Evolutionary conservation across 2,329 filamentous ascomycete genomes (phyloP).

Genomic region (Colletotrichum lini): DNA sequence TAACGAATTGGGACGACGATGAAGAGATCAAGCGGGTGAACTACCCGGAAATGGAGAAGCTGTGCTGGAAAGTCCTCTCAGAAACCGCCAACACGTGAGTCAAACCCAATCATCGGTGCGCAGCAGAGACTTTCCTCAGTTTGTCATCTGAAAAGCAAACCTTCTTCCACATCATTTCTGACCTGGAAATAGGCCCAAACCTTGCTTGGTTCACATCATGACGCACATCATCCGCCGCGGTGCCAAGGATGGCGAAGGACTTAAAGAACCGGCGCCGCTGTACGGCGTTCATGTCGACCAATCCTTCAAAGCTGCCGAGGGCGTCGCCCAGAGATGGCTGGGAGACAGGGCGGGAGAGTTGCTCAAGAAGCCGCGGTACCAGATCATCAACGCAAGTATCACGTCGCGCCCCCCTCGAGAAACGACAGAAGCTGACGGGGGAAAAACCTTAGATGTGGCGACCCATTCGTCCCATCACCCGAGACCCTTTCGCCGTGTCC

Average conservation of each 20-base stretch:
- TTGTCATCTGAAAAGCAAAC: not conserved
- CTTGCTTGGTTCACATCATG: conserved; percentile 34
- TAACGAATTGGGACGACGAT: conserved; percentile 70
- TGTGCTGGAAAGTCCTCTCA: conserved; percentile 40
- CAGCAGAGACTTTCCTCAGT: not conserved
- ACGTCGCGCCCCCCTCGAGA: conserved; percentile 61
- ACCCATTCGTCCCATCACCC: conserved; percentile 54
- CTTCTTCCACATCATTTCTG: not conserved
- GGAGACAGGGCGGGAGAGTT: conserved; percentile 46
- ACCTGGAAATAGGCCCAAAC: conserved; percentile 27
- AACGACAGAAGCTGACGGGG: conserved; percentile 59
- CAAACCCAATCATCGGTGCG: too few species aligned
- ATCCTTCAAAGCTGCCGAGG: conserved; percentile 60
- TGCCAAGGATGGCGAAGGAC: conserved; percentile 28
- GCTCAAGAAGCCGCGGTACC: conserved; percentile 58
- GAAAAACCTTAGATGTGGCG: conserved; percentile 52
- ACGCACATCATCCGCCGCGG: conserved; percentile 39
- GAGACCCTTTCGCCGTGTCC: conserved; percentile 68
- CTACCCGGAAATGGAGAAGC: conserved; percentile 42
- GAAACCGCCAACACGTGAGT: conserved; percentile 32
- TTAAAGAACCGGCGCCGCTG: conserved; percentile 35
- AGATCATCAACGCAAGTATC: conserved; percentile 72
- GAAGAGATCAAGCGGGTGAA: conserved; percentile 64
- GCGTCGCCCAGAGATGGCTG: conserved; percentile 36
- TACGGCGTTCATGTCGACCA: conserved; percentile 69